Conservation (phyloP, 306 rosid genomes). For the Dalbergia cochinchinensis region DNA sequence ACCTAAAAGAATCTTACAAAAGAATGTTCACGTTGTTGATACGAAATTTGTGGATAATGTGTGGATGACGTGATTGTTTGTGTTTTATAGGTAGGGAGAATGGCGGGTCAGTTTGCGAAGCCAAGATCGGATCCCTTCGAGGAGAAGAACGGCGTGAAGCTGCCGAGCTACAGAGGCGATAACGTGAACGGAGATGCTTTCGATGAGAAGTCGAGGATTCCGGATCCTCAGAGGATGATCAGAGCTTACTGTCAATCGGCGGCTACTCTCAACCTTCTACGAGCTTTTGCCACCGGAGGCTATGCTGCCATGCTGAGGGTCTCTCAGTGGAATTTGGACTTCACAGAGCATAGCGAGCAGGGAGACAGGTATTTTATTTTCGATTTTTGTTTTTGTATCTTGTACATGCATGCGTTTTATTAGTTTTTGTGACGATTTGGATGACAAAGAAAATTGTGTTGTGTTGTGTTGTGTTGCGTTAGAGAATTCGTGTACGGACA, state of each 20-base stretch:
- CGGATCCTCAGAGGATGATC: constrained; percentile 96
- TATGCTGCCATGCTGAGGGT: constrained; percentile 99
- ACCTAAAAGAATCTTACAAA: too few relatives aligned
- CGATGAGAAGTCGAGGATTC: constrained; percentile 79
- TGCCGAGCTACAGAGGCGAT: constrained; percentile 98
- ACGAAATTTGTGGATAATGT: neutral
- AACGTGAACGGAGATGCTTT: constrained; percentile 94
- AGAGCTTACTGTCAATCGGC: constrained; percentile 97
- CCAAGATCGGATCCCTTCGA: constrained; percentile 95
- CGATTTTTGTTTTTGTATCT: neutral
- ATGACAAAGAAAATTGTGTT: neutral
- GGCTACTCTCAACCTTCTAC: constrained; percentile 87
- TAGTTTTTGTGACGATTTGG: neutral
- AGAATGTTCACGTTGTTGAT: too few relatives aligned
- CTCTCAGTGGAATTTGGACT: constrained; percentile 97
- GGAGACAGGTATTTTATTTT: constrained; percentile 75
- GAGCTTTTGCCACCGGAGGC: constrained; percentile 97
- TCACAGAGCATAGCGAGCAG: constrained; percentile 91
- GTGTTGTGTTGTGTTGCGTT: neutral
- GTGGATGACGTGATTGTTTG: constrained; percentile 15
- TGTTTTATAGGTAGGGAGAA: constrained; percentile 80
- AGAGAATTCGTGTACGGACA: neutral
- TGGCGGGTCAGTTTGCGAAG: constrained; percentile 99
- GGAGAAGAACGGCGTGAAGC: constrained; percentile 90
- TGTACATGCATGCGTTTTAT: neutral